Evolutionary conservation across 768 basidiomycete species (phyloP).

Genomic region (Termitomyces titanicus): DNA sequence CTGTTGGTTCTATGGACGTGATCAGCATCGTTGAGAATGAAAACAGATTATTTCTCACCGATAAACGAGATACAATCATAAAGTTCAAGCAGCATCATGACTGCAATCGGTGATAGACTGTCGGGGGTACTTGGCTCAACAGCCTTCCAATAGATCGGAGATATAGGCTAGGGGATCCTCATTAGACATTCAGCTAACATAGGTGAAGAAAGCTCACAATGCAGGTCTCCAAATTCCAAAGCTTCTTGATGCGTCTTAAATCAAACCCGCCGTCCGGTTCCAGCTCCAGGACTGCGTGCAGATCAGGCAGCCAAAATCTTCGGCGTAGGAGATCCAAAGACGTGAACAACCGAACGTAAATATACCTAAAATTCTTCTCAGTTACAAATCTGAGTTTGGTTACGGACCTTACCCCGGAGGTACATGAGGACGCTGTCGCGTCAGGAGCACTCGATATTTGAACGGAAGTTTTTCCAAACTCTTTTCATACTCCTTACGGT

Average conservation of each 20-base stretch:
- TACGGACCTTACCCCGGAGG: conserved; percentile 13
- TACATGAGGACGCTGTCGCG: conserved; percentile 4
- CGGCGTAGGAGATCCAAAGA: conserved; percentile 4
- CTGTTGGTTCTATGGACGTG: background rate
- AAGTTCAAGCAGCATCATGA: conserved; percentile 10
- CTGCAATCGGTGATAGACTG: conserved; percentile 15
- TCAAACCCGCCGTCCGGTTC: conserved; percentile 17
- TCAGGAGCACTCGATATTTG: background rate
- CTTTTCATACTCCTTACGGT: background rate
- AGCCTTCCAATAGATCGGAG: conserved; percentile 15
- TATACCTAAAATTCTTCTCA: conserved; percentile 6
- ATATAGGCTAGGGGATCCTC: conserved; percentile 11
- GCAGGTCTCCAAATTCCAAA: conserved; percentile 18
- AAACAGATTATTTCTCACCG: background rate
- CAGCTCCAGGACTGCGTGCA: conserved; percentile 15
- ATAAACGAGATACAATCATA: conserved; percentile 17
- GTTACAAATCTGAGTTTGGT: background rate
- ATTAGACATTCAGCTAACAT: background rate
- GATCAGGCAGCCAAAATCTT: conserved; percentile 7
- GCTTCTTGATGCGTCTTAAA: conserved; percentile 11
- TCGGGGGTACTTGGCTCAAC: conserved; percentile 12
- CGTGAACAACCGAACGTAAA: conserved; percentile 15
- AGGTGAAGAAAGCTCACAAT: conserved; percentile 1
- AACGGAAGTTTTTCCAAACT: background rate
- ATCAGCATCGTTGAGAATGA: background rate